phyloP scores from a whole-genome alignment of 345 rosid genomes.

The Excoecaria cochinchinensis region DNA sequence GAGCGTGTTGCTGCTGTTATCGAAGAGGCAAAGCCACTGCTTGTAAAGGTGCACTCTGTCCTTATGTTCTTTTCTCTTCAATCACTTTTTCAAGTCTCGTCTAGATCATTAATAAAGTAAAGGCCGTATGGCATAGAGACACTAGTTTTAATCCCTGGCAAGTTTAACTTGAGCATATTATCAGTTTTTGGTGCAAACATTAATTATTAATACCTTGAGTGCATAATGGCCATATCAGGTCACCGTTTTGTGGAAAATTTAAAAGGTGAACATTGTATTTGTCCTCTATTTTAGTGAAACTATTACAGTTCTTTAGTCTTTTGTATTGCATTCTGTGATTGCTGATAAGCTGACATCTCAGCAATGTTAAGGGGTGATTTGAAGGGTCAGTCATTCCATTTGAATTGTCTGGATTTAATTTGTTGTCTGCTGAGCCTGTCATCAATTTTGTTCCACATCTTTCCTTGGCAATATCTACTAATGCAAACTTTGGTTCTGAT shows the following conservation, averaged over 20 bases:
- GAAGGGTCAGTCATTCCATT: neutral
- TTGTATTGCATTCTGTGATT: neutral
- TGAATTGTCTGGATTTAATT: neutral
- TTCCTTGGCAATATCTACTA: slow-evolving; percentile 25
- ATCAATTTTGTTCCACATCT: slow-evolving; percentile 6
- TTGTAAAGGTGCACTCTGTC: slow-evolving; percentile 65
- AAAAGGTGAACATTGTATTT: neutral
- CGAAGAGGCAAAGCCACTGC: slow-evolving; percentile 87
- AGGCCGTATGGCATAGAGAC: neutral
- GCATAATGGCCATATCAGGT: neutral
- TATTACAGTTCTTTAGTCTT: neutral
- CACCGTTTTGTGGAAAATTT: neutral
- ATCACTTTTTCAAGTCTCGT: neutral
- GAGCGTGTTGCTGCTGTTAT: slow-evolving; percentile 77
- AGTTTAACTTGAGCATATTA: neutral
- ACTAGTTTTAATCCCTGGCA: neutral
- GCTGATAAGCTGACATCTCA: neutral
- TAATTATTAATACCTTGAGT: neutral
- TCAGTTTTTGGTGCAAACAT: neutral
- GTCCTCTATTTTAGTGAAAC: neutral
- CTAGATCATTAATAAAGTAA: neutral
- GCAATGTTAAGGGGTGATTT: neutral
- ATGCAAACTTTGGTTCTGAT: slow-evolving; percentile 56
- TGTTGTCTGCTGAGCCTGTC: neutral
- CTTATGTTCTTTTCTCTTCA: slow-evolving; percentile 13